These are phyloP conservation scores for Zangia roseola DNA, from an alignment of 768 basidiomycete genomes.

Conservation along the genomic window DNA sequence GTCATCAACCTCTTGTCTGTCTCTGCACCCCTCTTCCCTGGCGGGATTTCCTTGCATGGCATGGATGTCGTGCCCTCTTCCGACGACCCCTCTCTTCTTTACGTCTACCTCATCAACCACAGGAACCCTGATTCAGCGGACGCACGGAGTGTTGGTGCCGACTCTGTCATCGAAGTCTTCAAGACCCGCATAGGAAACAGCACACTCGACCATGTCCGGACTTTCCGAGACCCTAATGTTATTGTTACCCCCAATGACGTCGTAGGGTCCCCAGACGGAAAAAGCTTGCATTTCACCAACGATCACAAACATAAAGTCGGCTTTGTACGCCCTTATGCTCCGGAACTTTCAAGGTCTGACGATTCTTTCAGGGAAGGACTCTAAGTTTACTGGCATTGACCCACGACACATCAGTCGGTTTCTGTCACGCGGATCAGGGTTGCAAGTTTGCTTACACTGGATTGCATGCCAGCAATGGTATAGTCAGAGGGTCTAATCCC, in stretches of 20 bases:
- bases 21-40: constrained; percentile 34
- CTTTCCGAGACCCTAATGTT: constrained; percentile 48
- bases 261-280: constrained; percentile 61
- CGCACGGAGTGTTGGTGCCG: constrained; percentile 53
- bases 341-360: background rate
- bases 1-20: constrained; percentile 46
- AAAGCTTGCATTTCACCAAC: constrained; percentile 70
- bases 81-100: constrained; percentile 47
- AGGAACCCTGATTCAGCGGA: constrained; percentile 46
- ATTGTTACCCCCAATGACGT: constrained; percentile 71
- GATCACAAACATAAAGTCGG: constrained; percentile 57
- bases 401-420: constrained; percentile 52
- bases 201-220: constrained; percentile 51
- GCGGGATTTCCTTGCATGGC: constrained; percentile 58
- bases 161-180: constrained; percentile 72
- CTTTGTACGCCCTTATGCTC: constrained; percentile 38
- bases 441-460: constrained; percentile 58
- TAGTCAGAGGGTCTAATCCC: constrained; percentile 40
- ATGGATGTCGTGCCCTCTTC: constrained; percentile 65
- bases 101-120: constrained; percentile 73
- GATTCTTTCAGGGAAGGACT: constrained; percentile 18
- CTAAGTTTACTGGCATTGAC: constrained; percentile 32
- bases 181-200: constrained; percentile 45
- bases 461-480: constrained; percentile 62
- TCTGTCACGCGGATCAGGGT: constrained; percentile 57